Conservation (phyloP, 768 basidiomycete genomes). For the Russula sp. region DNA sequence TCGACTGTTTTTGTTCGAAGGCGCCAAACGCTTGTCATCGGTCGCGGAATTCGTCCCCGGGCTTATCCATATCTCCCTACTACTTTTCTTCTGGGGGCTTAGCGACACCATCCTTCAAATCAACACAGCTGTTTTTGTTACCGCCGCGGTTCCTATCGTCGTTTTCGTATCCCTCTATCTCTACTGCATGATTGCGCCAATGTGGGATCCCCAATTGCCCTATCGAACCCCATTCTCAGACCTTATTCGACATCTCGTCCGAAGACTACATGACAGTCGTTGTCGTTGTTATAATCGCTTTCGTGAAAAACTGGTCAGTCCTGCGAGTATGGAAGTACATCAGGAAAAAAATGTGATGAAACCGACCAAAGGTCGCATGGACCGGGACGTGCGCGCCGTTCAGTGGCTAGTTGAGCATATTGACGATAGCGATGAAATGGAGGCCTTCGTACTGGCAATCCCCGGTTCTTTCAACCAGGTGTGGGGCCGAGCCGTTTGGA, state of each 20-base stretch:
- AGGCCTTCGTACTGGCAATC: slow-evolving; percentile 11
- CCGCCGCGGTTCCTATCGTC: slow-evolving; percentile 12
- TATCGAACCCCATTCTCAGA: neutral
- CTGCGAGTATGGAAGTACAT: too few relatives aligned
- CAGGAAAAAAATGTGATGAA: too few relatives aligned
- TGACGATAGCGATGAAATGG: neutral
- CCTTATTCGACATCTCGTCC: slow-evolving; percentile 13
- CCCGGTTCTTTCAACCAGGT: slow-evolving; percentile 16
- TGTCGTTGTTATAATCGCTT: too few relatives aligned
- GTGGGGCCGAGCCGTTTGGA: slow-evolving; percentile 16
- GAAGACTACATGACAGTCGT: neutral
- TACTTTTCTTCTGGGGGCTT: slow-evolving; percentile 35
- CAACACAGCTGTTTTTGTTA: slow-evolving; percentile 17
- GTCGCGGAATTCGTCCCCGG: slow-evolving; percentile 44
- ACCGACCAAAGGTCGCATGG: too few relatives aligned
- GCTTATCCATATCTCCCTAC: slow-evolving; percentile 46
- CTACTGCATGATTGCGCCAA: slow-evolving; percentile 2
- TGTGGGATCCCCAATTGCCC: slow-evolving; percentile 17
- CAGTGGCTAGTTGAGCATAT: too few relatives aligned
- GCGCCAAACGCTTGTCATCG: slow-evolving; percentile 42
- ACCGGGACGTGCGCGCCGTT: too few relatives aligned
- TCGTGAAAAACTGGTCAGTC: too few relatives aligned
- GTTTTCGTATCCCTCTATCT: slow-evolving; percentile 18
- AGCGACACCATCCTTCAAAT: slow-evolving; percentile 42
- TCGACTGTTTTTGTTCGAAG: slow-evolving; percentile 40